These are phyloP conservation scores for Mortierella sp. DNA, from an alignment of 371 early-diverging fungal species.

Conservation along the genomic window DNA sequence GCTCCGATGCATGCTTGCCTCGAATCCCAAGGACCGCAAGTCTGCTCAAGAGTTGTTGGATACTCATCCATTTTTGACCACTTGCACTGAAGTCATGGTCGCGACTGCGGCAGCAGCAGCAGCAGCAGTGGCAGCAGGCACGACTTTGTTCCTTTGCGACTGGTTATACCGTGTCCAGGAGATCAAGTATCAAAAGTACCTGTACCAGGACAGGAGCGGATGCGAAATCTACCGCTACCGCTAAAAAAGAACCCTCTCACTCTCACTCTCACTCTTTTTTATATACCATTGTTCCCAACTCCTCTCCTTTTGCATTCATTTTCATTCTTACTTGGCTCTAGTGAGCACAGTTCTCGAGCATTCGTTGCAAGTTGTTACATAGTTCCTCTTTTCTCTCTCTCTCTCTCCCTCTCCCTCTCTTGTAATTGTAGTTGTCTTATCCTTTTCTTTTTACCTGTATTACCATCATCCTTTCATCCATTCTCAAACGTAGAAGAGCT, in stretches of 20 bases:
- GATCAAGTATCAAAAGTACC: conserved; percentile 52
- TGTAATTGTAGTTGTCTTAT: not conserved
- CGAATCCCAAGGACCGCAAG: conserved; percentile 39
- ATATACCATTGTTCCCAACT: not conserved
- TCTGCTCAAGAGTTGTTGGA: conserved; percentile 46
- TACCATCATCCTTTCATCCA: conserved; percentile 44
- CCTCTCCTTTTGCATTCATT: too few species aligned
- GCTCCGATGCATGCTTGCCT: conserved; percentile 38
- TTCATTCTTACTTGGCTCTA: too few species aligned
- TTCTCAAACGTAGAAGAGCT: conserved; percentile 18
- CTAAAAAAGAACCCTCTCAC: conserved; percentile 5
- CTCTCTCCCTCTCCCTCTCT: conserved; percentile 9
- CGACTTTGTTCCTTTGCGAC: conserved; percentile 41
- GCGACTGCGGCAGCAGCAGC: not conserved
- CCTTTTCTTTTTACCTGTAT: conserved; percentile 10
- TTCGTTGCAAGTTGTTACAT: too few species aligned
- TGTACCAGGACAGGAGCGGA: conserved; percentile 36
- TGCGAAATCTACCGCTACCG: conserved; percentile 53
- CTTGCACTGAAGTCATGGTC: conserved; percentile 8
- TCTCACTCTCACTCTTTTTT: not conserved
- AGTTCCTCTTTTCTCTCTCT: not conserved
- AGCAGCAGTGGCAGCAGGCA: conserved; percentile 2
- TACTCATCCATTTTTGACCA: conserved; percentile 35
- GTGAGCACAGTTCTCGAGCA: too few species aligned
- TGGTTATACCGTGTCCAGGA: conserved; percentile 53